Conservation (phyloP, 495 filamentous ascomycete species). For the Bombardia bombarda region DNA sequence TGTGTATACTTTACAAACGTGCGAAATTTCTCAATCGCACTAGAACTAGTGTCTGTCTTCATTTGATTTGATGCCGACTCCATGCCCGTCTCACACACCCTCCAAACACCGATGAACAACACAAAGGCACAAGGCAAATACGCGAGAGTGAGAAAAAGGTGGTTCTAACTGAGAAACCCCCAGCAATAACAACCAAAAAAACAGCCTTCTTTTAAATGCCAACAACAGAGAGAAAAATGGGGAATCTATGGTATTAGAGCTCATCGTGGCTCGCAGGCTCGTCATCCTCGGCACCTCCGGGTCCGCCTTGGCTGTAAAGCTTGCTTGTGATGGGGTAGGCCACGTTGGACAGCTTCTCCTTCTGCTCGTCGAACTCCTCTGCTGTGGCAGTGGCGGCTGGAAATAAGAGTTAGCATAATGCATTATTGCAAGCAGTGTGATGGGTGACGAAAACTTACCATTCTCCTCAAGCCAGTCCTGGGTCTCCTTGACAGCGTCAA, state of each 20-base stretch:
- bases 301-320: conserved; percentile 66
- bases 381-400: conserved; percentile 70
- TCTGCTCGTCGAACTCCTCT: conserved; percentile 98
- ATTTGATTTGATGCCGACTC: conserved; percentile 9
- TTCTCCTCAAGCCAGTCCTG: conserved; percentile 98
- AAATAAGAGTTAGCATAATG: conserved; percentile 19
- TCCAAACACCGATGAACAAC: conserved; percentile 11
- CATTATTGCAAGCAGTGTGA: background rate
- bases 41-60: too few species aligned
- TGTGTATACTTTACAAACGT: too few species aligned
- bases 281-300: conserved; percentile 57
- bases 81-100: conserved; percentile 8
- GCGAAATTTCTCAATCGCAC: too few species aligned
- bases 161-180: conserved; percentile 4
- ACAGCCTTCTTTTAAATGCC: conserved; percentile 19
- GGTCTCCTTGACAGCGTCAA: conserved; percentile 95
- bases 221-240: conserved; percentile 11
- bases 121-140: background rate
- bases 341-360: conserved; percentile 94
- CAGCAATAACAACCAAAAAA: background rate
- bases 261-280: conserved; percentile 80
- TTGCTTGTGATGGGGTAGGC: conserved; percentile 99
- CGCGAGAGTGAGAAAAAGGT: too few species aligned
- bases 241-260: conserved; percentile 57
- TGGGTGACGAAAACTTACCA: conserved; percentile 15